phyloP scores from a whole-genome alignment of 805 yeast species.

The Metschnikowia noctiluminum region DNA sequence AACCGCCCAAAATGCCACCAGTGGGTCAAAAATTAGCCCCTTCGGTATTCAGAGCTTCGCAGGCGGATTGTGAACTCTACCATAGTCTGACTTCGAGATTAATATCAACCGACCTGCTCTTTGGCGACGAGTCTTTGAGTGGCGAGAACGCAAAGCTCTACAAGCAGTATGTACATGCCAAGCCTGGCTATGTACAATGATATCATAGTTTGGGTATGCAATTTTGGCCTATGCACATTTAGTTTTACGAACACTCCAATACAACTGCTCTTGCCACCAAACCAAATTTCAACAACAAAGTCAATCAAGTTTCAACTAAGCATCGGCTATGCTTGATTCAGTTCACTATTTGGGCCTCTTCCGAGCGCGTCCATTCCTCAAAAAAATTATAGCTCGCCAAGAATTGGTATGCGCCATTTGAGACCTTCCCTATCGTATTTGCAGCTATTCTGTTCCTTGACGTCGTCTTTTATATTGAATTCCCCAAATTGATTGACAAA shows the following conservation, averaged over 20 bases:
- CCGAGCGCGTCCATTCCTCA: not conserved
- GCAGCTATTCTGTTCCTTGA: slow-evolving; percentile 20
- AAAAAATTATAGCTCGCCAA: slow-evolving; percentile 28
- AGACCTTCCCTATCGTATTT: slow-evolving; percentile 35
- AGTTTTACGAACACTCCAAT: too few species aligned
- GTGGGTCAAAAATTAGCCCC: not conserved
- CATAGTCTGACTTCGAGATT: slow-evolving; percentile 1
- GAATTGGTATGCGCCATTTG: slow-evolving; percentile 42
- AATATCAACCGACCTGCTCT: not conserved
- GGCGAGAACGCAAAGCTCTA: not conserved
- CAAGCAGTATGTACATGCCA: slow-evolving; percentile 4
- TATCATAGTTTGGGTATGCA: too few species aligned
- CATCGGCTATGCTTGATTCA: too few species aligned
- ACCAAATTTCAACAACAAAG: too few species aligned
- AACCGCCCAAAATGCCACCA: slow-evolving; percentile 11
- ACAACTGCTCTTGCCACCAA: too few species aligned
- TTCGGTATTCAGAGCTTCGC: slow-evolving; percentile 1
- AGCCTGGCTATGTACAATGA: not conserved
- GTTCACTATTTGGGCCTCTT: not conserved
- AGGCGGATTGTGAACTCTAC: slow-evolving; percentile 2
- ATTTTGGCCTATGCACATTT: too few species aligned
- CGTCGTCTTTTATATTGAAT: slow-evolving; percentile 23
- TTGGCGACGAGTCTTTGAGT: not conserved
- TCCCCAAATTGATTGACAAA: slow-evolving; percentile 42
- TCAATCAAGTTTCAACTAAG: too few species aligned